Evolutionary conservation across 2,329 filamentous ascomycete species (phyloP), one percentile per base, ranked within the genome.

Genomic region (Aspergillus floridensis): DNA sequence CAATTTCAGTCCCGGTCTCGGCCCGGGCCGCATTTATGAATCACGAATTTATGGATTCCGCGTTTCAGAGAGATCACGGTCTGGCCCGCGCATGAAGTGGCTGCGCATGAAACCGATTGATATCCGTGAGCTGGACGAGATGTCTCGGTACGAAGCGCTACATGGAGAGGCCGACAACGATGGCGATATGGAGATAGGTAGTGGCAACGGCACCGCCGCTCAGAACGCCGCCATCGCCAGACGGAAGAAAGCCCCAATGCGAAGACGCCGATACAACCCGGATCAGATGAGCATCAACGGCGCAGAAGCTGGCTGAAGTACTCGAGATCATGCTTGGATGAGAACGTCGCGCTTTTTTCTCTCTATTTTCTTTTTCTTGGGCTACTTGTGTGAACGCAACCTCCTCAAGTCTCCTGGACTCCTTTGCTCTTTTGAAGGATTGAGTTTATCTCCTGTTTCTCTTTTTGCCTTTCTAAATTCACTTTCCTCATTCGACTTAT

Each of bases 11-110:
- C 93, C 95, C 0, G 92, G 92, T 1, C 82, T 99, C 2, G 95
- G 95, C 11, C 81, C 81, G 52, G 86, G 87, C 60, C 92, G 88
- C 74, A 91, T 97, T 69, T 98, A 98, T 77, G 92, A 97, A 73
- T 92, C 95, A 60, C 90, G 88, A 66, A 98, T 99, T 74, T 99
- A 98, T 77, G 95, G 95, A 29, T 99, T 99, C 80, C 86, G 90
- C 62, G 95, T 99, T 22, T 93, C 91, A 19, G 95, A 98, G 76
- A 84, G 93, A 59, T 91, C 95, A 47, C 87, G 90, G 66, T 92
- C 91, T 24, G 95, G 95, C 0, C 95, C 95, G 12, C 85, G 95
- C 62, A 99, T 99, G 95, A 92, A 93, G 74, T 99, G 95, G 95
- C 80, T 99, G 68, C 87, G 95, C 66, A 88, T 89, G 76, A 89